A percentile compares a stretch with the other conserved stretches of the same genome.
These are phyloP conservation scores for Rhodotorula diobovata DNA, from an alignment of 768 basidiomycete genomes.

Conservation along the genomic window DNA sequence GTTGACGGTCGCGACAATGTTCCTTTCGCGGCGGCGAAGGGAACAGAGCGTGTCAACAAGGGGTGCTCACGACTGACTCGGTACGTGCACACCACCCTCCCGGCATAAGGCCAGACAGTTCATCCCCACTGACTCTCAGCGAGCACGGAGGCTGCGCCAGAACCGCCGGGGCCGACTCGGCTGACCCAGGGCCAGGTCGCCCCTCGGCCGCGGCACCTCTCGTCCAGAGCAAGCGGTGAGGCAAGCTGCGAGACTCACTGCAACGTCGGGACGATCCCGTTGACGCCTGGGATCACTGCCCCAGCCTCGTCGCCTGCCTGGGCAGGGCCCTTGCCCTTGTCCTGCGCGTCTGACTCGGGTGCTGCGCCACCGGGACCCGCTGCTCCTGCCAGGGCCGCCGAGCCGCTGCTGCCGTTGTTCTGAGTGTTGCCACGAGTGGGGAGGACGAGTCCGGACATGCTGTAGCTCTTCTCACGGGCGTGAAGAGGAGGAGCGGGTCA, in stretches of 20 bases:
- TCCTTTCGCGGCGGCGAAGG: constrained; percentile 46
- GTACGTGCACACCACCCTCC: too few species aligned
- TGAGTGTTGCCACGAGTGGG: constrained; percentile 8
- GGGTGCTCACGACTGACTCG: background rate
- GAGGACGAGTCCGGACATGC: constrained; percentile 28
- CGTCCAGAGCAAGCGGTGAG: background rate
- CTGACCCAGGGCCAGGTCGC: background rate
- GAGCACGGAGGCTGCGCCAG: too few species aligned
- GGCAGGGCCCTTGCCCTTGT: constrained; percentile 13
- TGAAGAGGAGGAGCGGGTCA: too few species aligned
- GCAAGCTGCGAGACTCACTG: constrained; percentile 55
- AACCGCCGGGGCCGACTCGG: too few species aligned
- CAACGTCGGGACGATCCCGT: constrained; percentile 96
- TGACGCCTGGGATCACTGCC: constrained; percentile 46
- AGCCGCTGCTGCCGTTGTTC: background rate
- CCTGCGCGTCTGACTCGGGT: background rate
- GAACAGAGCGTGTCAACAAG: background rate
- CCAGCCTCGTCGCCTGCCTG: constrained; percentile 9
- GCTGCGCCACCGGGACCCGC: background rate
- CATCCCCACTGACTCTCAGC: too few species aligned
- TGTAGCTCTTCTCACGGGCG: background rate
- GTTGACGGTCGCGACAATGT: constrained; percentile 98
- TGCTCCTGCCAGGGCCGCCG: background rate
- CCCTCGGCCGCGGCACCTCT: background rate
- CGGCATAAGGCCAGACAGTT: too few species aligned